A percentile compares a stretch with the other conserved stretches of the same genome.
These are phyloP conservation scores for Fomitopsis betulina DNA, from an alignment of 1,284 basidiomycete species.

Conservation along the genomic window DNA sequence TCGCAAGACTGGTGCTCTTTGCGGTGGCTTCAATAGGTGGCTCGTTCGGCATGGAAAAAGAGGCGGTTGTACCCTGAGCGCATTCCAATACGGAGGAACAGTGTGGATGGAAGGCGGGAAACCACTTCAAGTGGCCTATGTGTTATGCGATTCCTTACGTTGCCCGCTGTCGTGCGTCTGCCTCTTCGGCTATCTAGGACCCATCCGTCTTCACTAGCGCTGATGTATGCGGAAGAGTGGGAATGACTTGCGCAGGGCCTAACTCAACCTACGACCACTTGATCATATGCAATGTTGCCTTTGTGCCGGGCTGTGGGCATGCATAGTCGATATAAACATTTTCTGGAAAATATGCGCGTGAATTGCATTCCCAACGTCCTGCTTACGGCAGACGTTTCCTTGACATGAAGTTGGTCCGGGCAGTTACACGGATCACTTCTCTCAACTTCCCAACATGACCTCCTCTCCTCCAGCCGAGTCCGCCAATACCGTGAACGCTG, in stretches of 20 bases:
- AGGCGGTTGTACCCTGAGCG: too few relatives aligned
- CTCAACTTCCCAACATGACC: conserved; percentile 6
- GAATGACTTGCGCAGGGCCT: not conserved
- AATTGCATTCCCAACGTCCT: too few relatives aligned
- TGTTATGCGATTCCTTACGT: not conserved
- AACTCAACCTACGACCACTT: not conserved
- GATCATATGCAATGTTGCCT: too few relatives aligned
- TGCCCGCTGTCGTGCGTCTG: not conserved
- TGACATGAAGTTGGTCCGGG: not conserved
- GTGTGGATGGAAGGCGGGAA: too few relatives aligned
- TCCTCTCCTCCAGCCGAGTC: not conserved
- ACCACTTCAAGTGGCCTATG: too few relatives aligned
- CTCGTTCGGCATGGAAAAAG: too few relatives aligned
- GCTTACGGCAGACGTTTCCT: not conserved
- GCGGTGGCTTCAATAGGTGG: too few relatives aligned
- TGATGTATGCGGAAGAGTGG: not conserved
- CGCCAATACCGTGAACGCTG: not conserved
- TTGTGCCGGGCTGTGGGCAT: too few relatives aligned
- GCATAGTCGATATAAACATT: too few relatives aligned
- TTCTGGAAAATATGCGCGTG: too few relatives aligned
- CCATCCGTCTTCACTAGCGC: not conserved
- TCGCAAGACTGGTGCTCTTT: too few relatives aligned
- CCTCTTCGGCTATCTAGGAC: not conserved
- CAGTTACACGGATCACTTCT: conserved; percentile 1
- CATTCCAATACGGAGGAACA: too few relatives aligned